Conservation (phyloP, 2,329 filamentous ascomycete genomes). For the Chalaropsis thielavioides region DNA sequence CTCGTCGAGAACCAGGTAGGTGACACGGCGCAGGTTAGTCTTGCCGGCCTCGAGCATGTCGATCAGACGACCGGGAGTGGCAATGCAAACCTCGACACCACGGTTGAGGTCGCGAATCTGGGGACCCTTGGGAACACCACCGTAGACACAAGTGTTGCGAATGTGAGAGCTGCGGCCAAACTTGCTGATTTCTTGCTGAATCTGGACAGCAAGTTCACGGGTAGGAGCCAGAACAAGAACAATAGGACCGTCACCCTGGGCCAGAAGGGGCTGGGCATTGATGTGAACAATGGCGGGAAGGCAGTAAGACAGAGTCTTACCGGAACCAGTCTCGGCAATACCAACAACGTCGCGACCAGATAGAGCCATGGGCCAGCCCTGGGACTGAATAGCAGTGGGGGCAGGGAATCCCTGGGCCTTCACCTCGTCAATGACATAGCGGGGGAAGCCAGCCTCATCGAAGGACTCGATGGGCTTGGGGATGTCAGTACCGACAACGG, state of each 20-base stretch:
- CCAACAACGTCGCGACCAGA: slow-evolving; percentile 96
- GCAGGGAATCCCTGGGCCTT: slow-evolving; percentile 93
- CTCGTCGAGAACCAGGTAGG: slow-evolving; percentile 95
- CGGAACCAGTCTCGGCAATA: slow-evolving; percentile 97
- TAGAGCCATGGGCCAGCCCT: slow-evolving; percentile 98
- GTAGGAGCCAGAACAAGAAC: slow-evolving; percentile 92
- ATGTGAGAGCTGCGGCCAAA: slow-evolving; percentile 97
- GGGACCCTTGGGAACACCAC: slow-evolving; percentile 93
- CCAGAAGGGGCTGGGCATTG: slow-evolving; percentile 92
- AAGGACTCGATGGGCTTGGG: slow-evolving; percentile 94
- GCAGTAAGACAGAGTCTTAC: slow-evolving; percentile 98
- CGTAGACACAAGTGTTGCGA: slow-evolving; percentile 96
- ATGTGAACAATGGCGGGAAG: slow-evolving; percentile 97
- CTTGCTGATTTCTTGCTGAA: slow-evolving; percentile 96
- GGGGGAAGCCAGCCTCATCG: slow-evolving; percentile 92
- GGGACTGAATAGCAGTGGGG: slow-evolving; percentile 92
- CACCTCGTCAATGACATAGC: slow-evolving; percentile 95
- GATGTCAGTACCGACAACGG: slow-evolving; percentile 63
- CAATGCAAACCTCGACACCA: slow-evolving; percentile 97
- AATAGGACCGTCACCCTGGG: slow-evolving; percentile 89
- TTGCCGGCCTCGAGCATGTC: slow-evolving; percentile 97
- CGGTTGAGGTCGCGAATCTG: slow-evolving; percentile 91
- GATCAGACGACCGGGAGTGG: slow-evolving; percentile 91
- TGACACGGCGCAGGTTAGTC: slow-evolving; percentile 95
- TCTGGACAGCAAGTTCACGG: slow-evolving; percentile 94